Conservation (phyloP, 495 filamentous ascomycete genomes). For the Lichenothelia convexa region DNA sequence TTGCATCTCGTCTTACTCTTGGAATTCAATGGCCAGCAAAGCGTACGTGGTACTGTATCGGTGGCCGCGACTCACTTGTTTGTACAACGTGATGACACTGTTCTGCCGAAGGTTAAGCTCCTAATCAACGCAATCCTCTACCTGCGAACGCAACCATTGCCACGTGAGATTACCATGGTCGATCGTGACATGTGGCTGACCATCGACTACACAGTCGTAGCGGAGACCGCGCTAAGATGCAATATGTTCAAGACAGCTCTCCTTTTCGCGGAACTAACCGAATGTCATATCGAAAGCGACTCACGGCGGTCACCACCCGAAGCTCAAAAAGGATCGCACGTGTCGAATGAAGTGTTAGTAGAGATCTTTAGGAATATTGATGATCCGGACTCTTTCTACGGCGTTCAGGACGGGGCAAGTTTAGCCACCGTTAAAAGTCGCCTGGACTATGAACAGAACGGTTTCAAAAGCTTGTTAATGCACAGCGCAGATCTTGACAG, state of each 20-base stretch:
- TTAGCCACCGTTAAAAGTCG: conserved; percentile 58
- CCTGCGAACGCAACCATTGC: conserved; percentile 61
- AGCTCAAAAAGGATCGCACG: conserved; percentile 26
- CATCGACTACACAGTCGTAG: conserved; percentile 52
- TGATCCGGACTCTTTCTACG: conserved; percentile 91
- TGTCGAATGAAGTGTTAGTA: conserved; percentile 50
- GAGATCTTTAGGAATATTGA: conserved; percentile 77
- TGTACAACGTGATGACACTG: conserved; percentile 17
- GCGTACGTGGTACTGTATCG: conserved; percentile 30
- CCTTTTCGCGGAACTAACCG: conserved; percentile 56
- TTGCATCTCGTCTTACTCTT: conserved; percentile 55
- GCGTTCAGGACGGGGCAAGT: conserved; percentile 62
- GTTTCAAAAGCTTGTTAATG: conserved; percentile 74
- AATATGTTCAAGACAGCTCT: conserved; percentile 75
- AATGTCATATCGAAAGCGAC: conserved; percentile 13
- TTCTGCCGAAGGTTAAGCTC: conserved; percentile 33
- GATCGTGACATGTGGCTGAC: conserved; percentile 76
- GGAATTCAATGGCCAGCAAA: conserved; percentile 33
- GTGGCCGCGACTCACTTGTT: conserved; percentile 33
- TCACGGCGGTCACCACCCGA: conserved; percentile 48
- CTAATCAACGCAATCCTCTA: conserved; percentile 75
- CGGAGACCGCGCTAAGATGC: conserved; percentile 60
- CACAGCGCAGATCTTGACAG: conserved; percentile 84
- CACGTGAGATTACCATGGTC: conserved; percentile 53
- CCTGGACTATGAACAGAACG: conserved; percentile 81